Evolutionary conservation across 257 asterid species (phyloP).

Genomic region (Solanum lycopersicoides): DNA sequence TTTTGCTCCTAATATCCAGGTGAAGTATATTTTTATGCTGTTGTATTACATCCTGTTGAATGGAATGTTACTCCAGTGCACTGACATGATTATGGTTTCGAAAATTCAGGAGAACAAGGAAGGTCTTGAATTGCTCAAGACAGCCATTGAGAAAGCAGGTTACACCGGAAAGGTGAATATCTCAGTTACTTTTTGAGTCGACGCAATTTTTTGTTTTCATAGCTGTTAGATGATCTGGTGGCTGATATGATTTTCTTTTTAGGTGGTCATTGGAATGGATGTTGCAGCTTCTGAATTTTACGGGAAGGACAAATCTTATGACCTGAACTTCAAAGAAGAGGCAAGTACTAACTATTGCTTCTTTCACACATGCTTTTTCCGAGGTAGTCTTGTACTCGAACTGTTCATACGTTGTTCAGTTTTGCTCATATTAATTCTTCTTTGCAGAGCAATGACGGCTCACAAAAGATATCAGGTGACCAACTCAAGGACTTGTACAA

Average conservation of each 20-base stretch:
- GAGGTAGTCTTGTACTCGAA: background rate
- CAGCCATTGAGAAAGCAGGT: constrained; percentile 95
- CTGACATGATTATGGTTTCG: constrained; percentile 1
- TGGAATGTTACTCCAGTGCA: background rate
- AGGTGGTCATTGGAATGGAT: constrained; percentile 99
- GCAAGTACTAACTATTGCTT: constrained; percentile 10
- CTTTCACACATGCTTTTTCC: background rate
- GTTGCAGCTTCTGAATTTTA: constrained; percentile 99
- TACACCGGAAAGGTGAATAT: constrained; percentile 65
- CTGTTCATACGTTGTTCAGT: background rate
- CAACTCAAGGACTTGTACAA: constrained; percentile 89
- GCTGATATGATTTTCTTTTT: background rate
- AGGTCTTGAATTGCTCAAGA: constrained; percentile 94
- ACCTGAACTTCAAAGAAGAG: constrained; percentile 97
- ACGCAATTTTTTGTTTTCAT: background rate
- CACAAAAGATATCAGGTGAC: constrained; percentile 79
- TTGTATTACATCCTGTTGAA: background rate
- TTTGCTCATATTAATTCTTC: background rate
- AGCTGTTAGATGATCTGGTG: background rate
- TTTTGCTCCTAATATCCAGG: constrained; percentile 98
- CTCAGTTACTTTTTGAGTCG: background rate
- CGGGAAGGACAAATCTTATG: constrained; percentile 65
- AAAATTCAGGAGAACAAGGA: constrained; percentile 85
- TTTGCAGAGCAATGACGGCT: constrained; percentile 71
- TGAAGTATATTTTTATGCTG: background rate